Evolutionary conservation across 1,284 basidiomycete genomes (phyloP).

Genomic region (Pulchroboletus neoregius): DNA sequence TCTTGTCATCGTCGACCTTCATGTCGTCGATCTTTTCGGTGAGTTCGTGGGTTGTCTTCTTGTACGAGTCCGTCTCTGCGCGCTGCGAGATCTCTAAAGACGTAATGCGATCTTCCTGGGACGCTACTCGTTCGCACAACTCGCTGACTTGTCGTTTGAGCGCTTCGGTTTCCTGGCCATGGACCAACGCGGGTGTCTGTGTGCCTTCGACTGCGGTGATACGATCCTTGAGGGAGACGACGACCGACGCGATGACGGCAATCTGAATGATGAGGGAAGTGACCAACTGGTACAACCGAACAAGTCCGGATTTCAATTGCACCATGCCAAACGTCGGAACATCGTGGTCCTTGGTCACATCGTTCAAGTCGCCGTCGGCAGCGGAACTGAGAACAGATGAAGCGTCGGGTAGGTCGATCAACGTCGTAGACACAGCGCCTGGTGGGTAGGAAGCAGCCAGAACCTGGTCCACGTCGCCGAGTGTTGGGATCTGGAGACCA

Average conservation of each 20-base stretch:
- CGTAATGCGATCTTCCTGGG: slow-evolving; percentile 17
- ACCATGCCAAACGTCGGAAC: neutral
- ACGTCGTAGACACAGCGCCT: neutral
- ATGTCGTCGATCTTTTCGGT: slow-evolving; percentile 4
- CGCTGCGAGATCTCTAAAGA: slow-evolving; percentile 13
- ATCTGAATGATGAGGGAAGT: slow-evolving; percentile 7
- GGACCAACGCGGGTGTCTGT: neutral
- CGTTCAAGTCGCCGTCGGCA: neutral
- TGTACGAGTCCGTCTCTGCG: slow-evolving; percentile 2
- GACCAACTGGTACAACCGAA: slow-evolving; percentile 13
- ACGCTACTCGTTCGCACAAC: slow-evolving; percentile 6
- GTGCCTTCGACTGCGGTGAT: slow-evolving; percentile 15
- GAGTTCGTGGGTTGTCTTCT: slow-evolving; percentile 17
- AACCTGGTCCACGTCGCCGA: neutral
- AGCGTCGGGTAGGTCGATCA: neutral
- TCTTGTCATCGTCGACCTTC: slow-evolving; percentile 3
- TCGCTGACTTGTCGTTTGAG: slow-evolving; percentile 10
- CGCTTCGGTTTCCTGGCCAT: slow-evolving; percentile 1
- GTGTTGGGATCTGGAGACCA: neutral
- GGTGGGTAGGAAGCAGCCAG: neutral
- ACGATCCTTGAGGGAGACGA: slow-evolving; percentile 22
- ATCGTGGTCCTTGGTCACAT: neutral
- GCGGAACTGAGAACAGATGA: neutral
- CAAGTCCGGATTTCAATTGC: slow-evolving; percentile 8
- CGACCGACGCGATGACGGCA: slow-evolving; percentile 10